These are phyloP conservation scores for Beta vulgaris DNA, from an alignment of 148 eudicot genomes.

Conservation along the genomic window DNA sequence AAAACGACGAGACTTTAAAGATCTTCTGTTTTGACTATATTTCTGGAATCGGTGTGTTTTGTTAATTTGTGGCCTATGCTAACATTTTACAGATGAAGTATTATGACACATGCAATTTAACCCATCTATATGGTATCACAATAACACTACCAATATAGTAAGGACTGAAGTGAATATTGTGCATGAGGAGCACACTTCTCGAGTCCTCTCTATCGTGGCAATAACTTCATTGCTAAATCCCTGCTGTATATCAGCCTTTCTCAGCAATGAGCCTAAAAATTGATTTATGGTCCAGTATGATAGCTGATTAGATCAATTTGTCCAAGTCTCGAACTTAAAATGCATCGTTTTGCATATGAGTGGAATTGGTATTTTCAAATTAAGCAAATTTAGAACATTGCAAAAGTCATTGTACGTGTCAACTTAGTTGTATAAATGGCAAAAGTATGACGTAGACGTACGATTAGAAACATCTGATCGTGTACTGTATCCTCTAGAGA, in stretches of 20 bases:
- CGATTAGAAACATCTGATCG: background rate
- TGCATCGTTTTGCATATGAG: background rate
- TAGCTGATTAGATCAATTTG: background rate
- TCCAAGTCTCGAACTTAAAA: background rate
- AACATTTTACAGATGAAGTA: background rate
- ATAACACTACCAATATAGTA: background rate
- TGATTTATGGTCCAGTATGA: too few species aligned
- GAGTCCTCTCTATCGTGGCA: too few species aligned
- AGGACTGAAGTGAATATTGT: background rate
- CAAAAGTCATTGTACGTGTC: background rate
- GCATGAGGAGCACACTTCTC: background rate
- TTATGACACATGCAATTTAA: background rate
- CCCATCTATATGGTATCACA: background rate
- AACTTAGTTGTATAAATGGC: background rate
- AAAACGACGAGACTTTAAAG: too few species aligned
- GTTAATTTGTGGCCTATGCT: background rate
- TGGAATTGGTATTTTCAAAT: background rate
- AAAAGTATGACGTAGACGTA: background rate
- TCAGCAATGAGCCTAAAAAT: too few species aligned
- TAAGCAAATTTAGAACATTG: background rate
- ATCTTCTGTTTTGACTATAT: background rate
- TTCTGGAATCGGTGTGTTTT: background rate
- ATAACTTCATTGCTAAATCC: too few species aligned
- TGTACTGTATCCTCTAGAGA: background rate
- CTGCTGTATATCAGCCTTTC: too few species aligned